These are phyloP conservation scores for Arthrinium puccinioides DNA, from an alignment of 2,329 filamentous ascomycete species.

Conservation along the genomic window DNA sequence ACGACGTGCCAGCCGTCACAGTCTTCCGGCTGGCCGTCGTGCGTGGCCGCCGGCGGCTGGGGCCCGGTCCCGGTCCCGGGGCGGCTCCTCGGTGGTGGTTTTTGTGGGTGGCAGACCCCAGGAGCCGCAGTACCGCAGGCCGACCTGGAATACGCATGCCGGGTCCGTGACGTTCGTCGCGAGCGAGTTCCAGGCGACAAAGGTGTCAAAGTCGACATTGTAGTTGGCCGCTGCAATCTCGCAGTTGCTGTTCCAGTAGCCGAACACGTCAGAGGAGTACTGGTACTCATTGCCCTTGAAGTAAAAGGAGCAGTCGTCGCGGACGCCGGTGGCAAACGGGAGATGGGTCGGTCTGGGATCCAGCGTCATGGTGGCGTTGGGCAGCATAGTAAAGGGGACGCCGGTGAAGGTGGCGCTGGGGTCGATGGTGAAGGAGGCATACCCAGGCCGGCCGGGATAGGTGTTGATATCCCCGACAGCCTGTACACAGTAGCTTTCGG, in stretches of 20 bases:
- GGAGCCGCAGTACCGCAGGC: too few relatives aligned
- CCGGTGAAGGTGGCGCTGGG: constrained; percentile 6
- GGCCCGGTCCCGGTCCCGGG: not conserved
- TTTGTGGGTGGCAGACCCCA: too few relatives aligned
- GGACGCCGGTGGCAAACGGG: constrained; percentile 5
- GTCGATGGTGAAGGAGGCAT: constrained; percentile 5
- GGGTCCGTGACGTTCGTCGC: too few relatives aligned
- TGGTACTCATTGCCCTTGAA: constrained; percentile 9
- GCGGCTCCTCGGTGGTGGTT: too few relatives aligned
- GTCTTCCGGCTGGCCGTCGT: not conserved
- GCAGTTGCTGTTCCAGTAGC: constrained; percentile 9
- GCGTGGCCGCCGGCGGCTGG: not conserved
- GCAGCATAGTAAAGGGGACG: constrained; percentile 7
- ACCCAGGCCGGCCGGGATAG: constrained; percentile 5
- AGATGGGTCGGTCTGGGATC: constrained; percentile 2
- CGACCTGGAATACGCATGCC: too few relatives aligned
- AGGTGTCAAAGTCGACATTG: constrained; percentile 6
- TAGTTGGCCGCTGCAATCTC: constrained; percentile 7
- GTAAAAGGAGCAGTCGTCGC: constrained; percentile 6
- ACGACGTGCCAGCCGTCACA: too few relatives aligned
- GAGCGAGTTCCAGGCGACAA: constrained; percentile 12
- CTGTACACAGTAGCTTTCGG: constrained; percentile 15
- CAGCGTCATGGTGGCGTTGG: constrained; percentile 7
- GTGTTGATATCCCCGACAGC: constrained; percentile 16
- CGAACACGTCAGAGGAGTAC: constrained; percentile 1